Base-by-base conservation (phyloP, 2,329 filamentous ascomycete genomes). In the Ustulina deusta region DNA sequence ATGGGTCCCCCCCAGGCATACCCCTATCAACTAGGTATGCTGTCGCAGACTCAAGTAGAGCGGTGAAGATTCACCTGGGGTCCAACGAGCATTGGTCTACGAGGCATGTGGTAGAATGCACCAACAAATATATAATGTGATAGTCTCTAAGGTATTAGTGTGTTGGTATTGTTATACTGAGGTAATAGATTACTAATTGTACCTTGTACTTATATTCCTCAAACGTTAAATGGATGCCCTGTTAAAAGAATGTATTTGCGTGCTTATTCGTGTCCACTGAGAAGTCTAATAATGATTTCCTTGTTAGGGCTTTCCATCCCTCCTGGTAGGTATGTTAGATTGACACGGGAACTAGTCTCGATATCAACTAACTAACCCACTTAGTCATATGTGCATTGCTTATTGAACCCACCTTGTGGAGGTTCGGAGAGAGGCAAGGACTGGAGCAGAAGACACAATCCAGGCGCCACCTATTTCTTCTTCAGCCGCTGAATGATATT, bases 401-500 rank as follows among this genome's bases (percentile, higher is more conserved):
- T 15, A 17, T 40, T 52, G 22, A 20, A 34, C 17, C 20, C 10
- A 34, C 15, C 6, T 54, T 34, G 4, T 15, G 6, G 29, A 22
- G 34, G 2, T 32, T 13, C 25, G 22, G 11, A 17, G 22, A 17
- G 29, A 5, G 22, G 11, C 6, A 27, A 29, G 22, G 20, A 15
- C 22, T 27, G 7, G 1, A 46, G 10, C 10, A 51, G 17, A 36
- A 54, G 29, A 22, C 5, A 6, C n/a, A 46, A 20, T 25, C 13
- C 6, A 20, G n/a, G 2, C 20, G 15, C 66, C 52, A 72, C 1
- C 29, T n/a, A n/a, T n/a, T n/a, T n/a, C n/a, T n/a, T 64, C 63
- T 70, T 72, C 72, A 74, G 54, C 9, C 61, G 61, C 46, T 71
- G 63, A 3, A 77, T 40, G 22, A 75, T 72, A 55, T 65, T 62